Percentiles rank a stretch among this genome's conserved stretches.
phyloP scores from a whole-genome alignment of 2,329 filamentous ascomycete species.

The Fusarium albosuccineum region DNA sequence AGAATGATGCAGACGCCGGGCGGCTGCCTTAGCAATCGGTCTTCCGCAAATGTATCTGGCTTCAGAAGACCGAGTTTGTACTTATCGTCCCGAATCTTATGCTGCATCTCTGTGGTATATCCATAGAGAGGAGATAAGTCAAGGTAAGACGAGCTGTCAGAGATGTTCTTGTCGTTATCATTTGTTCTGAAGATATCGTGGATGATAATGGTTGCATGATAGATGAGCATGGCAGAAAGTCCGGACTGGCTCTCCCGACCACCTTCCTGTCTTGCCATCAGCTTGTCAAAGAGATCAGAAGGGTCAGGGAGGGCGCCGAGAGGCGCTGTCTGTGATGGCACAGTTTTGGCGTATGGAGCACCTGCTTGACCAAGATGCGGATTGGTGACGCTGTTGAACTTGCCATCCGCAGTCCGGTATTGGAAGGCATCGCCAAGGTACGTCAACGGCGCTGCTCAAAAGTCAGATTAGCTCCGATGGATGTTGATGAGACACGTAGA shows the following conservation, averaged over 20 bases:
- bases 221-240: constrained; percentile 61
- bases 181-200: constrained; percentile 62
- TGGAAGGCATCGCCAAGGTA: constrained; percentile 44
- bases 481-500: no score
- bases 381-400: constrained; percentile 44
- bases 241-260: constrained; percentile 54
- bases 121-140: constrained; percentile 62
- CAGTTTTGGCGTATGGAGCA: constrained; percentile 48
- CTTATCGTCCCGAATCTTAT: constrained; percentile 48
- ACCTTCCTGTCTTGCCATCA: constrained; percentile 46
- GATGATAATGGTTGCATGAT: constrained; percentile 65
- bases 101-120: constrained; percentile 50
- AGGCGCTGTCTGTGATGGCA: constrained; percentile 41
- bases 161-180: constrained; percentile 47
- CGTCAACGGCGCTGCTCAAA: neutral
- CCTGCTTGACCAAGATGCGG: constrained; percentile 49
- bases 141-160: constrained; percentile 60
- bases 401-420: constrained; percentile 47
- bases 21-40: constrained; percentile 73
- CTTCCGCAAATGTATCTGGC: constrained; percentile 75
- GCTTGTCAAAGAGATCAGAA: constrained; percentile 47
- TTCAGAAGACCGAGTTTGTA: constrained; percentile 55
- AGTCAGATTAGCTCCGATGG: no score
- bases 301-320: constrained; percentile 47
- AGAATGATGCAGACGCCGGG: constrained; percentile 75